These are phyloP conservation scores for Nematodospora anomalae DNA, from an alignment of 1,139 yeast genomes.

Conservation along the genomic window DNA sequence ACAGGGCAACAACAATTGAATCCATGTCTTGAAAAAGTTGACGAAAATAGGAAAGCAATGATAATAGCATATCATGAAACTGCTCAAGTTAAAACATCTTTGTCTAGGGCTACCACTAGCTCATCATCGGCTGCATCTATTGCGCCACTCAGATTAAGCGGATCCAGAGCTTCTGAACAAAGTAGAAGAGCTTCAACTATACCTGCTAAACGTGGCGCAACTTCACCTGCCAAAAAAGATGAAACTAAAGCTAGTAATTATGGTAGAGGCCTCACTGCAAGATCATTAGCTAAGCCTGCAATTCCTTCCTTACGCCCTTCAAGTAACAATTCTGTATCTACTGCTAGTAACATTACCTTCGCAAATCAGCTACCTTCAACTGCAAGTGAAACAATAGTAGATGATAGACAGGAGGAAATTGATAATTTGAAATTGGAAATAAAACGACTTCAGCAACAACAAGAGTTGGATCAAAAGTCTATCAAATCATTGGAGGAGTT, in stretches of 20 bases:
- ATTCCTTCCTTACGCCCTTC: constrained; percentile 17
- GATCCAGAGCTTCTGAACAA: constrained; percentile 4
- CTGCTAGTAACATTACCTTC: not conserved
- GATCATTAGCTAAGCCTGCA: constrained; percentile 31
- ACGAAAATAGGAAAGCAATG: constrained; percentile 69
- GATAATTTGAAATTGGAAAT: constrained; percentile 46
- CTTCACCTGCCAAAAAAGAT: constrained; percentile 60
- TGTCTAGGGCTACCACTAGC: constrained; percentile 14
- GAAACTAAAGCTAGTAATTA: constrained; percentile 28
- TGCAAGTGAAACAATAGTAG: constrained; percentile 1
- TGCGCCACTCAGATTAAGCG: not conserved
- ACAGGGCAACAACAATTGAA: constrained; percentile 71
- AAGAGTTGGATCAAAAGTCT: constrained; percentile 7
- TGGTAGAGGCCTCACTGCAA: constrained; percentile 40
- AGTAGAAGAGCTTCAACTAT: constrained; percentile 27
- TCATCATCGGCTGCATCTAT: constrained; percentile 11
- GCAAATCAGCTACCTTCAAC: constrained; percentile 1
- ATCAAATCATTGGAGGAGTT: constrained; percentile 8
- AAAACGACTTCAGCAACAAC: constrained; percentile 23
- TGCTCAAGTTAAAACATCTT: constrained; percentile 52
- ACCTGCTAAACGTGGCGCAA: constrained; percentile 65
- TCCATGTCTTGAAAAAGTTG: constrained; percentile 63
- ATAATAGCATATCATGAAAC: constrained; percentile 59
- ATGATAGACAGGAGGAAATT: constrained; percentile 20
- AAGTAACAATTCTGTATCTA: not conserved